Conservation (phyloP, 345 rosid species). For the Ailanthus altissimus region DNA sequence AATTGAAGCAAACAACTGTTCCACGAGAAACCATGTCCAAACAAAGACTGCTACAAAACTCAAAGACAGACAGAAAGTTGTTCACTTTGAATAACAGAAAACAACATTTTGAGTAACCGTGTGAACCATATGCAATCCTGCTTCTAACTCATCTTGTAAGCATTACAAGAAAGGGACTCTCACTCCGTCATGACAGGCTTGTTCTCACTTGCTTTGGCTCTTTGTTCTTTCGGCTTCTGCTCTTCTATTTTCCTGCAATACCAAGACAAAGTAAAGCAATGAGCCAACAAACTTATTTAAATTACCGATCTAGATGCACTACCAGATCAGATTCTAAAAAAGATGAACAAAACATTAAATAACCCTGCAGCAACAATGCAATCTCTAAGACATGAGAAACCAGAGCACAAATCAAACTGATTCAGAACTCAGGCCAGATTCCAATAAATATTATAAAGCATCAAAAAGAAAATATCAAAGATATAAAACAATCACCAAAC, state of each 20-base stretch:
- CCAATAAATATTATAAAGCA: neutral
- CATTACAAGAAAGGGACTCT: constrained; percentile 8
- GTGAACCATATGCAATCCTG: constrained; percentile 14
- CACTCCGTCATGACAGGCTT: constrained; percentile 94
- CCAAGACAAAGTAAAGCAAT: neutral
- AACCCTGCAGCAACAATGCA: neutral
- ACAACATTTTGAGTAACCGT: neutral
- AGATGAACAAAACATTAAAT: neutral
- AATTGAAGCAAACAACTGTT: neutral
- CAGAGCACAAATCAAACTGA: neutral
- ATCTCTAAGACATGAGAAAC: neutral
- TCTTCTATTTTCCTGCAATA: constrained; percentile 79
- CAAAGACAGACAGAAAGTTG: neutral
- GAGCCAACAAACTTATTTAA: neutral
- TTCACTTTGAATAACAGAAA: constrained; percentile 18
- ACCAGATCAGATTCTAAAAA: neutral
- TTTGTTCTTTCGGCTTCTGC: constrained; percentile 94
- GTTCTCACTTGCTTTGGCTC: constrained; percentile 87
- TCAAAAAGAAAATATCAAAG: neutral
- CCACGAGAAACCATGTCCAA: constrained; percentile 11
- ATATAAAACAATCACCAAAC: neutral
- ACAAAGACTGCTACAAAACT: neutral
- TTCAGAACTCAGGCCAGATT: neutral
- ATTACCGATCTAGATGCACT: neutral
- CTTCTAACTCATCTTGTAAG: constrained; percentile 12